Evolutionary conservation across 1,284 basidiomycete species (phyloP), one percentile per base, ranked within the genome.

Genomic region (Coniferiporia sulphurascens): DNA sequence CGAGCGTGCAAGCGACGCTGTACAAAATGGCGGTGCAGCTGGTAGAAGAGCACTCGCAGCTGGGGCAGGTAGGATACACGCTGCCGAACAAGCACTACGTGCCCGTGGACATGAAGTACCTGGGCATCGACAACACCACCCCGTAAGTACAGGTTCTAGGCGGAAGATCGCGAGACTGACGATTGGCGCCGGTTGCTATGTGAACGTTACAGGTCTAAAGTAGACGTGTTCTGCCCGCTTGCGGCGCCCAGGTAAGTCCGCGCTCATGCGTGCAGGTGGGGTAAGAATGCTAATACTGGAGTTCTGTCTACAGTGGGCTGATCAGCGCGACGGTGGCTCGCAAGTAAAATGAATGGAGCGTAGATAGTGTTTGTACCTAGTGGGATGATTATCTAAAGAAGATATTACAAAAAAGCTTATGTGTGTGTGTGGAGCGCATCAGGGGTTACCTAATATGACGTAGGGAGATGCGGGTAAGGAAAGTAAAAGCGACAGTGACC

Each of bases 21-120:
- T 97, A 89, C 82, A 91, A 89, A 73, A 97, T 97, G 85, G 90
- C 82, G 0, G 82, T 89, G 65, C 78, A 79, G 5, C 80, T 97
- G 62, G 75, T 96, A 34, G 72, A 72, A 5, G 82, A 87, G 69
- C 89, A 93, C 69, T 70, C 71, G 21, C 77, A 78, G 3, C 79
- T 97, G 19, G 70, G 79, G 51, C 74, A 74, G 8, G 87, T 93
- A 44, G 79, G 80, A 32, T 97, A 95, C 74, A 75, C 78, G 52
- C 78, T 97, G 34, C 95, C 95, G 8, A 98, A 98, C 82, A 95
- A 94, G 76, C 94, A 96, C 71, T 96, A 94, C 72, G 83, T 96
- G 66, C 89, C 88, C 0, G 87, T 91, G 54, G 84, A 90, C 70
- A 87, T 91, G 88, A 74, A 72, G 60, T 92, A 86, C 64, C 72